Conservation (phyloP, 2,329 filamentous ascomycete genomes). For the Raffaelea ambrosiae region DNA sequence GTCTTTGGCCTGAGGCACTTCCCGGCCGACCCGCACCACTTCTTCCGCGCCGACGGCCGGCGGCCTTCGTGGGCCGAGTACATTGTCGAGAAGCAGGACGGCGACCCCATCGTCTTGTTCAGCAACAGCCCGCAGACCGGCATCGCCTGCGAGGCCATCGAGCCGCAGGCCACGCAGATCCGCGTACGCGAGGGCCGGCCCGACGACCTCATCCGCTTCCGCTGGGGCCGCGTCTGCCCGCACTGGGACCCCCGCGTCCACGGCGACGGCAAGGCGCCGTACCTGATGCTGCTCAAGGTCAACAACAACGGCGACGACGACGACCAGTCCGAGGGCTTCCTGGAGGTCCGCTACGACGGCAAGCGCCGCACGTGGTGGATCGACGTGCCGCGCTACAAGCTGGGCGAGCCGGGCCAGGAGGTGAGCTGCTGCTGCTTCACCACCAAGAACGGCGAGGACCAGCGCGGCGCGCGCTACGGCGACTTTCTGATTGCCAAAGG, state of each 20-base stretch:
- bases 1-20: conserved; percentile 77
- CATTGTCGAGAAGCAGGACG: conserved; percentile 49
- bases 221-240: conserved; percentile 68
- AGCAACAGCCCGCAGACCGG: conserved; percentile 39
- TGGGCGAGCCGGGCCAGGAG: conserved; percentile 62
- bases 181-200: conserved; percentile 44
- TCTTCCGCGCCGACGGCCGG: conserved; percentile 67
- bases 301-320: conserved; percentile 39
- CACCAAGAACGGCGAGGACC: conserved; percentile 34
- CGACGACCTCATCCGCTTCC: conserved; percentile 58
- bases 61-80: conserved; percentile 74
- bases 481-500: conserved; percentile 37
- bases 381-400: conserved; percentile 57
- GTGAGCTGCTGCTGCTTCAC: conserved; percentile 55
- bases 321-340: conserved; percentile 31
- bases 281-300: conserved; percentile 63
- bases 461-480: conserved; percentile 37
- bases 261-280: conserved; percentile 56
- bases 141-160: conserved; percentile 48
- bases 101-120: conserved; percentile 40
- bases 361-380: conserved; percentile 62
- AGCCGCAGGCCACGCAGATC: conserved; percentile 40
- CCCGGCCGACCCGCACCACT: conserved; percentile 57
- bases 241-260: conserved; percentile 73
- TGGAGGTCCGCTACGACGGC: conserved; percentile 68